phyloP scores from a whole-genome alignment of 2,329 filamentous ascomycete species.

The Scleromitrula shiraiana region DNA sequence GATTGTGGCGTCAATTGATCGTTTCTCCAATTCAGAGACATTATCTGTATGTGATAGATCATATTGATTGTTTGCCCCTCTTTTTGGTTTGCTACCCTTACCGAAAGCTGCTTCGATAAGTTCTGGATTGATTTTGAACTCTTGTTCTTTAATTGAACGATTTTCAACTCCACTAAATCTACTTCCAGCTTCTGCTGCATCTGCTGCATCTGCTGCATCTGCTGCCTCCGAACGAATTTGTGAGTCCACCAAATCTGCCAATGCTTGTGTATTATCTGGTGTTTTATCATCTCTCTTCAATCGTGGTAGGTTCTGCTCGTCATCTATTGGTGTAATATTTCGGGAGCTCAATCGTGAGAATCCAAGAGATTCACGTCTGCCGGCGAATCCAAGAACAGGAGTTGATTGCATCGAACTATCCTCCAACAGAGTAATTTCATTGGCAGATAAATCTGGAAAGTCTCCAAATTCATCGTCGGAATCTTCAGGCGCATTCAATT shows the following conservation, averaged over 20 bases:
- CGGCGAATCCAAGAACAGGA: neutral
- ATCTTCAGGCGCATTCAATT: conserved; percentile 10
- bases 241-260: conserved; percentile 1
- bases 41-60: too few relatives aligned
- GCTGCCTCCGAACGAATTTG: conserved; percentile 4
- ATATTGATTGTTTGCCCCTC: too few relatives aligned
- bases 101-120: too few relatives aligned
- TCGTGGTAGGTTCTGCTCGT: neutral
- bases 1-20: too few relatives aligned
- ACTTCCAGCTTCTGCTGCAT: too few relatives aligned
- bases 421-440: conserved; percentile 16
- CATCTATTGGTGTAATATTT: neutral
- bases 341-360: neutral
- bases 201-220: too few relatives aligned
- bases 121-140: too few relatives aligned
- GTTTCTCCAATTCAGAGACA: too few relatives aligned
- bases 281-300: conserved; percentile 2
- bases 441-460: conserved; percentile 27
- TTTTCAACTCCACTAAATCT: too few relatives aligned
- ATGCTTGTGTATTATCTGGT: neutral
- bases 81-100: too few relatives aligned
- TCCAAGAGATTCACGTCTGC: neutral
- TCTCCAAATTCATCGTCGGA: conserved; percentile 30
- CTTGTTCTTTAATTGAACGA: too few relatives aligned
- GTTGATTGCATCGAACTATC: neutral